These are phyloP conservation scores for Pseudonectria buxi DNA, from an alignment of 2,329 filamentous ascomycete genomes.

Conservation along the genomic window DNA sequence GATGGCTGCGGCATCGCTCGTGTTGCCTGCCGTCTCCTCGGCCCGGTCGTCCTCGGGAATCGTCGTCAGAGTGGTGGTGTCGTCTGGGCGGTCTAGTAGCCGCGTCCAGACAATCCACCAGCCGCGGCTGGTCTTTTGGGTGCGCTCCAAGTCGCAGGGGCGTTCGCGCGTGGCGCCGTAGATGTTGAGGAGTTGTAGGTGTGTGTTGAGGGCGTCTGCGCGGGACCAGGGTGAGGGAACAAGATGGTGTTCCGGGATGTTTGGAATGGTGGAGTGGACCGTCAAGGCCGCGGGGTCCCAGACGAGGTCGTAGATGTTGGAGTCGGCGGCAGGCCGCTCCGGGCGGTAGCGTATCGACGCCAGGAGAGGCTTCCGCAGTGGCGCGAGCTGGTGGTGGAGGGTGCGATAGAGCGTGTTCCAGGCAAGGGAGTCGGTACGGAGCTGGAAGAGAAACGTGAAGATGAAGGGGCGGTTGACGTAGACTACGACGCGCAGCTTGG, in stretches of 20 bases:
- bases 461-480: slow-evolving; percentile 72
- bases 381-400: slow-evolving; percentile 53
- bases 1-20: slow-evolving; percentile 7
- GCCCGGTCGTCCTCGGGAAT: slow-evolving; percentile 17
- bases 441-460: slow-evolving; percentile 64
- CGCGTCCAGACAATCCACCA: slow-evolving; percentile 67
- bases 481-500: slow-evolving; percentile 60
- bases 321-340: slow-evolving; percentile 31
- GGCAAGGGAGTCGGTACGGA: slow-evolving; percentile 50
- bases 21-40: slow-evolving; percentile 4
- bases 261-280: slow-evolving; percentile 59
- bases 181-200: slow-evolving; percentile 56
- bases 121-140: slow-evolving; percentile 58
- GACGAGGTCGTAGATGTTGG: slow-evolving; percentile 53
- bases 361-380: slow-evolving; percentile 50
- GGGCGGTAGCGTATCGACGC: slow-evolving; percentile 52
- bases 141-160: slow-evolving; percentile 49
- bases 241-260: slow-evolving; percentile 46
- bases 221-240: slow-evolving; percentile 44
- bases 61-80: slow-evolving; percentile 18
- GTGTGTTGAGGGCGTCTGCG: slow-evolving; percentile 57
- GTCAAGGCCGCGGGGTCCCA: slow-evolving; percentile 53
- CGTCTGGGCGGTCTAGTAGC: slow-evolving; percentile 34
- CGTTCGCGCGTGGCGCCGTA: slow-evolving; percentile 37
- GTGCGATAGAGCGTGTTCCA: slow-evolving; percentile 51